phyloP scores from a whole-genome alignment of 2,329 filamentous ascomycete genomes.

The Chaetomiaceae sp. region DNA sequence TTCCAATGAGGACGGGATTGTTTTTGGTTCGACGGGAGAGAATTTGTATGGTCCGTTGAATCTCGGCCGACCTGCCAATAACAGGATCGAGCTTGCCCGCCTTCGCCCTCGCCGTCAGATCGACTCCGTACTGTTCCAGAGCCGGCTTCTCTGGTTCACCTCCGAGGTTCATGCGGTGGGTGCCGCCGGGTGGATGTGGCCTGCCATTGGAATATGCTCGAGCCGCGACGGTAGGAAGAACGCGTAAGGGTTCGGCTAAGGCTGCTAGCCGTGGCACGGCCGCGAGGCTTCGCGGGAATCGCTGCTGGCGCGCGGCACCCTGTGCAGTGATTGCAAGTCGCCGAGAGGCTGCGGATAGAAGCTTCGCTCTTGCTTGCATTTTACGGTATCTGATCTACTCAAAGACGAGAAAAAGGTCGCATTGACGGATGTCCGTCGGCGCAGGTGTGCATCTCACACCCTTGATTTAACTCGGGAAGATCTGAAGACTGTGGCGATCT shows the following conservation, averaged over 20 bases:
- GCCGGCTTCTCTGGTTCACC: slow-evolving; percentile 75
- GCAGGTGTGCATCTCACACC: neutral
- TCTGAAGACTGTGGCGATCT: slow-evolving; percentile 7
- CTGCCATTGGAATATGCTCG: slow-evolving; percentile 65
- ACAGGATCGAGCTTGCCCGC: slow-evolving; percentile 93
- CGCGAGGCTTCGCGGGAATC: slow-evolving; percentile 17
- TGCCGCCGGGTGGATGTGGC: slow-evolving; percentile 85
- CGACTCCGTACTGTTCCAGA: slow-evolving; percentile 84
- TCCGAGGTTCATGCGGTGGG: slow-evolving; percentile 87
- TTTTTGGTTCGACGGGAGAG: slow-evolving; percentile 92
- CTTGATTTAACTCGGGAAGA: neutral
- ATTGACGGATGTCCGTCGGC: slow-evolving; percentile 4
- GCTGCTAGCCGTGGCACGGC: slow-evolving; percentile 4
- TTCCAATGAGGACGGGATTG: slow-evolving; percentile 90
- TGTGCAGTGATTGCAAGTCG: slow-evolving; percentile 31
- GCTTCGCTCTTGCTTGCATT: slow-evolving; percentile 39
- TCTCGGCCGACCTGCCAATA: slow-evolving; percentile 87
- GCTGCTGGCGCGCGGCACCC: slow-evolving; percentile 19
- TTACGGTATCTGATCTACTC: slow-evolving; percentile 1
- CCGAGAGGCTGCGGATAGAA: slow-evolving; percentile 34
- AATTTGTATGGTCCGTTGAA: slow-evolving; percentile 91
- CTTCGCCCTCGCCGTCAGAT: slow-evolving; percentile 78
- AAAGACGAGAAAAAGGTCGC: neutral
- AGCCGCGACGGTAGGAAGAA: slow-evolving; percentile 39
- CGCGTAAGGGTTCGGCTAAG: slow-evolving; percentile 16